These are phyloP conservation scores for Sugiyamaella sp. DNA, from an alignment of 1,139 yeast genomes.

Conservation along the genomic window DNA sequence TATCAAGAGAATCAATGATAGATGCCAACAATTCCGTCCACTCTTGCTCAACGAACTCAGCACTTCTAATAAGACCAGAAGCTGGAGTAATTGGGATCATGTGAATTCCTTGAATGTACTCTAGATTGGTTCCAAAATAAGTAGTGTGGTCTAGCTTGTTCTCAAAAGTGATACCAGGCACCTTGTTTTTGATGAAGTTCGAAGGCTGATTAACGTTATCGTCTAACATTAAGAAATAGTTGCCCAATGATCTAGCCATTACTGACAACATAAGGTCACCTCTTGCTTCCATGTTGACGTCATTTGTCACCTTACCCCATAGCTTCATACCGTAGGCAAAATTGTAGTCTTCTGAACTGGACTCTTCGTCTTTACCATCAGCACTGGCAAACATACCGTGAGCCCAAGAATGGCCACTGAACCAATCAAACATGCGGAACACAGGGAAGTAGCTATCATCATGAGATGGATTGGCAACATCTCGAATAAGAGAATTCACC, in stretches of 20 bases:
- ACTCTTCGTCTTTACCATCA: conserved; percentile 81
- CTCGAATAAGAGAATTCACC: conserved; percentile 69
- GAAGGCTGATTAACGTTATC: conserved; percentile 65
- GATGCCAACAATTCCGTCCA: conserved; percentile 62
- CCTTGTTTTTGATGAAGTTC: conserved; percentile 61
- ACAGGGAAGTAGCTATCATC: conserved; percentile 72
- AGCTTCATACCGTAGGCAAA: conserved; percentile 80
- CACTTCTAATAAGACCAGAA: conserved; percentile 71
- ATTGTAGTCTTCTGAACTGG: conserved; percentile 79
- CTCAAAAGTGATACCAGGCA: conserved; percentile 76
- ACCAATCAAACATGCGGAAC: conserved; percentile 79
- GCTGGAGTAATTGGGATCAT: conserved; percentile 91
- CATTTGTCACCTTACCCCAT: conserved; percentile 77
- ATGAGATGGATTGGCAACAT: conserved; percentile 72
- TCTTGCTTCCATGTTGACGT: conserved; percentile 71
- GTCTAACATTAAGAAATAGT: conserved; percentile 59
- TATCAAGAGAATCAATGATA: conserved; percentile 58
- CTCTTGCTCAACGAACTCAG: conserved; percentile 74
- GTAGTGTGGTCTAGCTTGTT: conserved; percentile 93
- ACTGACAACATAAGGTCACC: conserved; percentile 76
- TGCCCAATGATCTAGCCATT: conserved; percentile 61
- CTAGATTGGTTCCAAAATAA: conserved; percentile 72
- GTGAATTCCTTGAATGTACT: conserved; percentile 94
- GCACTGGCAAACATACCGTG: conserved; percentile 68
- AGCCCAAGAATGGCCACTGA: conserved; percentile 85